Conservation (phyloP, 306 rosid species). For the Vigna reflexopilosa region DNA sequence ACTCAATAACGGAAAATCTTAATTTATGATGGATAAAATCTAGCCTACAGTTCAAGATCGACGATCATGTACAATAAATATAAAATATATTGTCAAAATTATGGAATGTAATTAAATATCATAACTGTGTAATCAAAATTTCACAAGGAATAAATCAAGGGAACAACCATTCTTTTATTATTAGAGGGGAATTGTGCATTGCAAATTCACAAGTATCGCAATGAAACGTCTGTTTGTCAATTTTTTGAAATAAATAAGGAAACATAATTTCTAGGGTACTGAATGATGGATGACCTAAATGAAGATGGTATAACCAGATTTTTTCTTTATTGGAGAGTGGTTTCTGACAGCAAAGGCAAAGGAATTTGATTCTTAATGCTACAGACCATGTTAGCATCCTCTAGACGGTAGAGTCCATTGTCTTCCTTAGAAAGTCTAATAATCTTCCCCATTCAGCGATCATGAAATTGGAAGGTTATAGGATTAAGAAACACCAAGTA, state of each 20-base stretch:
- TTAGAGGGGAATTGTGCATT: too few species aligned
- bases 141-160: too few species aligned
- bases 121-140: too few species aligned
- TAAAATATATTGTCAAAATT: too few species aligned
- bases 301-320: background rate
- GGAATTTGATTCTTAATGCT: background rate
- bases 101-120: too few species aligned
- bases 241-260: background rate
- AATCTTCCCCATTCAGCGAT: background rate
- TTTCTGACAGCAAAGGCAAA: background rate
- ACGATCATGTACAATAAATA: too few species aligned
- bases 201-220: too few species aligned
- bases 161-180: too few species aligned
- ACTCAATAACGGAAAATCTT: too few species aligned
- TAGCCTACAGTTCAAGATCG: too few species aligned
- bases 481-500: background rate
- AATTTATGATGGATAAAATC: too few species aligned
- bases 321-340: background rate
- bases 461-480: background rate
- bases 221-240: too few species aligned
- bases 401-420: background rate
- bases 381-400: background rate
- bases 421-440: constrained; percentile 1
- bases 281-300: background rate
- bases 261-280: background rate